Base-by-base conservation (phyloP, 2,329 filamentous ascomycete genomes). In the Passalora sequoiae region DNA sequence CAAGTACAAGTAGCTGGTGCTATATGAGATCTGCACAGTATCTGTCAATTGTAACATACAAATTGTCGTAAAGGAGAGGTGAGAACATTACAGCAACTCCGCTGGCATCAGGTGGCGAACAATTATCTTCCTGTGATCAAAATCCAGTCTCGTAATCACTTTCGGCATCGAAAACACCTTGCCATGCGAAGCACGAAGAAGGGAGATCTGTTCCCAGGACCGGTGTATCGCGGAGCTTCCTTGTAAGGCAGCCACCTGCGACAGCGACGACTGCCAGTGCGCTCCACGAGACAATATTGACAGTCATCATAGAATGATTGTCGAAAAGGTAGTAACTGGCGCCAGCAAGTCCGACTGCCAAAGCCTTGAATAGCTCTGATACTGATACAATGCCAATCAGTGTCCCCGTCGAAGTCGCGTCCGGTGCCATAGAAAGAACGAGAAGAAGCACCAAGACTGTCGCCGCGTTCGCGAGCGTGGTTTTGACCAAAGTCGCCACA, bases 331-430 rank as follows among this genome's bases (percentile, higher is more conserved):
- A 71, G 53, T 70, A 73, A 51, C 64, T 69, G 8, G 68, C 63
- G 4, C 69, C 69, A 17, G 63, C 66, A 15, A 70, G 65, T 1
- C 68, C 68, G 1, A 72, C 69, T 5, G 69, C 70, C 19, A 73
- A 64, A 9, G 68, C 69, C 43, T 68, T 69, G 59, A 72, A 71
- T 4, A 72, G 59, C 41, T 62, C 68, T 15, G 69, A 66, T 4
- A 70, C 60, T 44, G 71, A 70, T 57, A 72, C 66, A 54, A 73
- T 63, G n/a, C 70, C 70, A 33, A 72, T 66, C 4, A 72, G 65
- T 13, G 69, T 70, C 28, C 70, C 70, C 4, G 70, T 66, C 1
- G 67, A 70, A 38, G 65, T 68, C 4, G 69, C 68, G 44, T 73
- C 70, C 1, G 70, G 70, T 4, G 69, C 68, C 1, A 69, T 69